These are phyloP conservation scores for Neurospora intermedia DNA, from an alignment of 495 filamentous ascomycete species.

Conservation along the genomic window DNA sequence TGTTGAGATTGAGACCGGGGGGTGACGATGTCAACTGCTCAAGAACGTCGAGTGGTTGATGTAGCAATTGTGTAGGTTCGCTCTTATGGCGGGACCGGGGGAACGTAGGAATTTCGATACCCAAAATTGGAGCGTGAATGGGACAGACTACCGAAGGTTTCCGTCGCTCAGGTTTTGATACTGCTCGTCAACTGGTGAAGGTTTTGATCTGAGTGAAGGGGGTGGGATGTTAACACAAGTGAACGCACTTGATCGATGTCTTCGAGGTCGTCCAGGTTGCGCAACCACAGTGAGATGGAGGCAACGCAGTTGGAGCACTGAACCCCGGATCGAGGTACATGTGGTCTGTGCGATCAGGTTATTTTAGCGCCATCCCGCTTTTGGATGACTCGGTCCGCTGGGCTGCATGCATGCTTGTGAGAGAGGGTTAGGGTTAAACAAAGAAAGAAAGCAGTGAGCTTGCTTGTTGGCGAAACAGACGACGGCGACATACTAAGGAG, in stretches of 20 bases:
- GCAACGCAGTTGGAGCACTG: not conserved
- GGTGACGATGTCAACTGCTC: not conserved
- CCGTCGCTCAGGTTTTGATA: not conserved
- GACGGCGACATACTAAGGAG: no score
- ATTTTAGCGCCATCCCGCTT: not conserved
- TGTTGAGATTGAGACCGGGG: not conserved
- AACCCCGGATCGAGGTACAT: not conserved
- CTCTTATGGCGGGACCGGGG: not conserved
- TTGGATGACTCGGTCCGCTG: not conserved
- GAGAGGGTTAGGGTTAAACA: not conserved
- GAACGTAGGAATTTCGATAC: not conserved
- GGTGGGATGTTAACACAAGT: not conserved
- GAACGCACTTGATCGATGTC: not conserved
- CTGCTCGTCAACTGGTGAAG: not conserved
- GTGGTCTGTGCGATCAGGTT: not conserved
- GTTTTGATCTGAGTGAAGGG: not conserved
- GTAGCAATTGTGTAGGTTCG: no score
- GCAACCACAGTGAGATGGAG: not conserved
- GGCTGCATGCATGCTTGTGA: no score
- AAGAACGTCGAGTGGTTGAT: not conserved
- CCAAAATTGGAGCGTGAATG: not conserved
- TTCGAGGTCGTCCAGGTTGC: not conserved
- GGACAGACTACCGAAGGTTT: not conserved
- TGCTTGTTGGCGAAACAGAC: no score
- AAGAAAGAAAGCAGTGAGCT: no score